Conservation (phyloP, 305 asterid genomes). For the Rubia tinctorum region DNA sequence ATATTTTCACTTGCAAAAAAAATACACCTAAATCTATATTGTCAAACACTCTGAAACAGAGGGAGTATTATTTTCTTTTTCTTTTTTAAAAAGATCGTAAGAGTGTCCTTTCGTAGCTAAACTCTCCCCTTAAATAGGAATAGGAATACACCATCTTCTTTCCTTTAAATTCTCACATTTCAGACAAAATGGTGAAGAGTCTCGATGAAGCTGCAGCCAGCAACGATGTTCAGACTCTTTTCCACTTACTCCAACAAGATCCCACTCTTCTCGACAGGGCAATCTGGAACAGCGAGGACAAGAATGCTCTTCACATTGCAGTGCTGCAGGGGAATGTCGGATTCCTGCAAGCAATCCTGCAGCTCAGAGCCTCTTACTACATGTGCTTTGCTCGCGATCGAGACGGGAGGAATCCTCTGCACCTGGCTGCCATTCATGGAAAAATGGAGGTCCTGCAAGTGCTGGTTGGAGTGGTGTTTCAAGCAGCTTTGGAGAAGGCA, state of each 20-base stretch:
- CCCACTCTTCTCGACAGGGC: conserved; percentile 30
- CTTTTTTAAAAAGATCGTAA: background rate
- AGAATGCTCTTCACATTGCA: conserved; percentile 44
- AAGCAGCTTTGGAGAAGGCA: conserved; percentile 19
- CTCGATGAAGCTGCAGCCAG: conserved; percentile 29
- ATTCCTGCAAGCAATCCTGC: conserved; percentile 17
- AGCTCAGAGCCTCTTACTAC: conserved; percentile 25
- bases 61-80: too few relatives aligned
- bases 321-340: conserved; percentile 24
- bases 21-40: too few relatives aligned
- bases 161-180: background rate
- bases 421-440: conserved; percentile 49
- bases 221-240: conserved; percentile 19
- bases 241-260: conserved; percentile 22
- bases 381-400: conserved; percentile 34
- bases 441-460: conserved; percentile 21
- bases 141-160: background rate
- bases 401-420: conserved; percentile 45
- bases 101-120: background rate
- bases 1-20: too few relatives aligned
- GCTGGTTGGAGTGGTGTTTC: conserved; percentile 14
- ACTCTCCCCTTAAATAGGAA: too few relatives aligned
- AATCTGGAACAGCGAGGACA: conserved; percentile 23
- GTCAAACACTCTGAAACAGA: too few relatives aligned
- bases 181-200: conserved; percentile 13